Evolutionary conservation across 257 asterid genomes (phyloP).

Genomic region (Solanum ossicruentum): DNA sequence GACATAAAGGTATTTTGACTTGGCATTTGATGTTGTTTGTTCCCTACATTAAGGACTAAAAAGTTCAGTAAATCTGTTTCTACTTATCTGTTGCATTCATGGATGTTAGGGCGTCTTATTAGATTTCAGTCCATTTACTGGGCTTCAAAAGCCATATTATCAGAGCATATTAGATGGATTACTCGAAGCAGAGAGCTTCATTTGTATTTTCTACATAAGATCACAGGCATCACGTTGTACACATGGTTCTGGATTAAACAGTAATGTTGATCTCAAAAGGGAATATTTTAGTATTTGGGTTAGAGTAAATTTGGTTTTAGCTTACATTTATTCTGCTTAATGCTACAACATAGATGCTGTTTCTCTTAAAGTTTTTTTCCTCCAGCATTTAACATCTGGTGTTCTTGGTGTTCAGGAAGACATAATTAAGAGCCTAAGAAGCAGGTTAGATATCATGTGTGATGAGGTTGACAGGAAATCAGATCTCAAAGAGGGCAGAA

Average conservation of each 20-base stretch:
- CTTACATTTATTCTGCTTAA: neutral
- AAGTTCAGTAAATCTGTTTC: neutral
- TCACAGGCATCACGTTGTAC: neutral
- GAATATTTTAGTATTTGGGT: neutral
- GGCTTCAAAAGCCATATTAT: neutral
- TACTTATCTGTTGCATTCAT: neutral
- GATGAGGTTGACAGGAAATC: constrained; percentile 68
- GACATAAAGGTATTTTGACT: constrained; percentile 64
- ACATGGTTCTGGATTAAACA: neutral
- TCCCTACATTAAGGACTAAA: neutral
- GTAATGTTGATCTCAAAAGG: neutral
- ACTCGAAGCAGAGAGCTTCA: neutral
- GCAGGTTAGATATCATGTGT: constrained; percentile 72
- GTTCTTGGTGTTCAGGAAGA: constrained; percentile 53
- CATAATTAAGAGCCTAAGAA: constrained; percentile 64
- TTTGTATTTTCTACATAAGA: neutral
- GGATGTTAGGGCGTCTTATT: neutral
- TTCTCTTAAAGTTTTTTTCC: neutral
- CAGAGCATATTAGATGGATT: neutral
- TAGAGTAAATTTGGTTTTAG: neutral
- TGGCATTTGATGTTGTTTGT: neutral
- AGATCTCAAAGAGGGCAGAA: constrained; percentile 21
- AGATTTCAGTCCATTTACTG: neutral
- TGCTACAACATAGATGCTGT: neutral
- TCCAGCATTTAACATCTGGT: neutral